Conservation (phyloP, 148 eudicot species). For the Amaranthus cruentus region DNA sequence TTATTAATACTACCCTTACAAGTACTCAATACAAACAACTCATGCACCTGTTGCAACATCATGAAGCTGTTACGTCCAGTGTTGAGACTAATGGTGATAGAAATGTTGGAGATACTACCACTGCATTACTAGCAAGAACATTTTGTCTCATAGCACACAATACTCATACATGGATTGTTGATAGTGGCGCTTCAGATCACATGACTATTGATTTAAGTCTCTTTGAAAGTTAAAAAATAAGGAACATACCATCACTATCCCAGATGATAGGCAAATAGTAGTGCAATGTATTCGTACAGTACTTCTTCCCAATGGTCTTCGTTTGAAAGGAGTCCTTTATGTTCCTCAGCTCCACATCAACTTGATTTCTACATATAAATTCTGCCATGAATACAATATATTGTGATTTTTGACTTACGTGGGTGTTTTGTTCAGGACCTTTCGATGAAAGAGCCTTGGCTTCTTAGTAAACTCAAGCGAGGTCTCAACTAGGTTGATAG, state of each 20-base stretch:
- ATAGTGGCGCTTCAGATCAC: slow-evolving; percentile 5
- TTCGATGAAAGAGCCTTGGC: too few species aligned
- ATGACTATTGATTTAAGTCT: background rate
- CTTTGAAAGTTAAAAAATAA: background rate
- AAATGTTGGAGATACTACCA: background rate
- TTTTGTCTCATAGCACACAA: background rate
- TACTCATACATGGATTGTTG: background rate
- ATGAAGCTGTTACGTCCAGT: accelerated
- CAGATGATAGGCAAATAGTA: background rate
- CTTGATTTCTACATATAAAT: background rate
- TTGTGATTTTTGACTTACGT: background rate
- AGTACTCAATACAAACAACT: background rate
- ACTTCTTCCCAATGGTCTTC: background rate
- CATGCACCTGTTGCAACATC: background rate
- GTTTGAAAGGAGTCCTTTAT: background rate
- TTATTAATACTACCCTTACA: background rate
- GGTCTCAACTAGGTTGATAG: background rate
- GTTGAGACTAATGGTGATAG: background rate
- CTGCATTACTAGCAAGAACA: background rate
- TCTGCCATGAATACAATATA: background rate
- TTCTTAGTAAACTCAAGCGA: background rate
- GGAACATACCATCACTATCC: background rate
- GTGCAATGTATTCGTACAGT: background rate
- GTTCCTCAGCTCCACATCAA: background rate
- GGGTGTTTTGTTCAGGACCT: background rate